Conservation (phyloP, 176 grass and related monocot species). For the Olyra latifolia region DNA sequence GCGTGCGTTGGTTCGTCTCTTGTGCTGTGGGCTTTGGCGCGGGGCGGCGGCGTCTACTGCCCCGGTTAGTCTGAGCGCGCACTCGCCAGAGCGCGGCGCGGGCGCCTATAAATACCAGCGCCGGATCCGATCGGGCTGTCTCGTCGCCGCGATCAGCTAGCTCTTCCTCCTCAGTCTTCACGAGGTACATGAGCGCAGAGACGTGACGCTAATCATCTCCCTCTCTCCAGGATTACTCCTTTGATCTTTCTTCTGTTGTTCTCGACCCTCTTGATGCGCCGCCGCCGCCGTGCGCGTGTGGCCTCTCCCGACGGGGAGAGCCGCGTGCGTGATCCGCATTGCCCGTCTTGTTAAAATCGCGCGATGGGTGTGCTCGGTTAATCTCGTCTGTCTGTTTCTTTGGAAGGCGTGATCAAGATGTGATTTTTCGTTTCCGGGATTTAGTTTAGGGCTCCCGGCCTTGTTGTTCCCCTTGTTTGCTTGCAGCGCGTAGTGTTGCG, state of each 20-base stretch:
- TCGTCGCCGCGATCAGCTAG: not conserved
- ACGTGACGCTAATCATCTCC: not conserved
- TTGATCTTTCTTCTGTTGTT: not conserved
- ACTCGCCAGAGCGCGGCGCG: not conserved
- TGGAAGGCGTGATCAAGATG: no score
- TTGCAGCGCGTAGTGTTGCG: not conserved
- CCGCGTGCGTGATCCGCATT: not conserved
- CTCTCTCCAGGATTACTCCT: not conserved
- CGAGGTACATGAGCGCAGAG: conserved; percentile 7
- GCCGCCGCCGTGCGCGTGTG: not conserved
- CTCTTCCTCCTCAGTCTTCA: not conserved
- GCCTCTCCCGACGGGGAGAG: not conserved
- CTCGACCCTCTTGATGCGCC: not conserved
- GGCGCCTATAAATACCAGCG: conserved; percentile 27
- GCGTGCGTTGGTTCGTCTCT: not conserved
- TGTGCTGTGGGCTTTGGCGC: not conserved
- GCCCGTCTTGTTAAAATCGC: no score
- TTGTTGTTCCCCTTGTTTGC: not conserved
- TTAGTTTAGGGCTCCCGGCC: not conserved
- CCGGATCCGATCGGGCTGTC: not conserved
- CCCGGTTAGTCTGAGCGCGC: not conserved
- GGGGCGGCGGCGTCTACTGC: conserved; percentile 11
- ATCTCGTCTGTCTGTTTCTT: not conserved
- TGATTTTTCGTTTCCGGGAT: not conserved
- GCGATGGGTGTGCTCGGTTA: no score